Conservation (phyloP, 139 green algal genomes). For the Penium margaritaceum region DNA sequence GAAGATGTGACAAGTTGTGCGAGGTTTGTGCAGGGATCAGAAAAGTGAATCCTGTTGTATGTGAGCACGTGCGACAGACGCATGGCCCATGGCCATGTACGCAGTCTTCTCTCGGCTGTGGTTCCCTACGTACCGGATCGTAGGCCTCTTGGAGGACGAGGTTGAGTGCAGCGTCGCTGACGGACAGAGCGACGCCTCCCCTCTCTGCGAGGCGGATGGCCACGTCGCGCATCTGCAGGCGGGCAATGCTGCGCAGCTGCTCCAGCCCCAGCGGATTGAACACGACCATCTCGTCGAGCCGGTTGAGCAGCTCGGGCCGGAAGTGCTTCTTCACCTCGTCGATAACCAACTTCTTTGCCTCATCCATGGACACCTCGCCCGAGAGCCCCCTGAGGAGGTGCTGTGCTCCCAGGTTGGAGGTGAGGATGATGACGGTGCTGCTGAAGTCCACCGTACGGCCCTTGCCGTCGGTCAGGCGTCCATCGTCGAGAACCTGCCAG, state of each 20-base stretch:
- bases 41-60: no score
- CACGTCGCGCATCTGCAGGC: constrained; percentile 32
- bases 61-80: no score
- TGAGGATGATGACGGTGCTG: constrained; percentile 91
- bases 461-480: constrained; percentile 48
- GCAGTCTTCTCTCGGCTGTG: background rate
- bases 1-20: no score
- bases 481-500: constrained; percentile 68
- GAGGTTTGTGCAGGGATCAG: no score
- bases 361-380: background rate
- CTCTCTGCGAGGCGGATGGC: background rate
- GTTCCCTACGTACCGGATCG: constrained; percentile 1
- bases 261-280: constrained; percentile 64
- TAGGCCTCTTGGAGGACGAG: background rate
- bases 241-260: constrained; percentile 60
- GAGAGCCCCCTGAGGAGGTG: background rate
- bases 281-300: constrained; percentile 74
- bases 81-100: no score
- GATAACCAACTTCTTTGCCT: background rate
- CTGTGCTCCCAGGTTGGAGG: constrained; percentile 66
- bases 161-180: background rate
- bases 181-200: background rate
- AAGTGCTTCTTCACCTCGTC: constrained; percentile 44
- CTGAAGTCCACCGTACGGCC: constrained; percentile 77
- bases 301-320: constrained; percentile 73